Conservation (phyloP, 83 land plant genomes). For the Larix sibirica region DNA sequence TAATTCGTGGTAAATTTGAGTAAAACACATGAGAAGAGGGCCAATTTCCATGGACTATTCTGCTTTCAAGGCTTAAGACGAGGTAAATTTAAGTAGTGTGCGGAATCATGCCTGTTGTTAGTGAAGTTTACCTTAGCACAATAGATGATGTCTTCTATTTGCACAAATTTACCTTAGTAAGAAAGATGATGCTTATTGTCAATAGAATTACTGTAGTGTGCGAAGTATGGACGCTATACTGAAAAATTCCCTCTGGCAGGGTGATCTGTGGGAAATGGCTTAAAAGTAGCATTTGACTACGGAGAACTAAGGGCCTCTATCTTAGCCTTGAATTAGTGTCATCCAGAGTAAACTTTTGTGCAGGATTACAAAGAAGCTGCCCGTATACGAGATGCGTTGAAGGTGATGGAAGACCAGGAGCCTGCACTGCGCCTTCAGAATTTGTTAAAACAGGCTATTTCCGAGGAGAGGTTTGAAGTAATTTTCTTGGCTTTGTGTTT, state of each 20-base stretch:
- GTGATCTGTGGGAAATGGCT: neutral
- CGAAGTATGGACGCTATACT: neutral
- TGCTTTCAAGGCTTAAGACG: too few species aligned
- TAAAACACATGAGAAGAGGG: too few species aligned
- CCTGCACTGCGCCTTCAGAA: constrained; percentile 67
- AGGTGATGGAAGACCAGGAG: constrained; percentile 65
- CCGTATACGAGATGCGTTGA: constrained; percentile 74
- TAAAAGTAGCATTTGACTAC: neutral
- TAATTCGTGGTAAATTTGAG: too few species aligned
- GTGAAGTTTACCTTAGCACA: too few species aligned
- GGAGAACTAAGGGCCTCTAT: too few species aligned
- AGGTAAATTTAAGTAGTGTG: too few species aligned
- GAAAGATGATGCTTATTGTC: too few species aligned
- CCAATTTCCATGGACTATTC: too few species aligned
- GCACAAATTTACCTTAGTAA: too few species aligned
- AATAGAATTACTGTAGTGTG: neutral
- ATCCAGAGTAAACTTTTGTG: neutral
- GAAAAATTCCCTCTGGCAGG: neutral
- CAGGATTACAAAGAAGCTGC: constrained; percentile 87
- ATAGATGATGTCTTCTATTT: too few species aligned
- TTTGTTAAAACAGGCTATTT: constrained; percentile 62
- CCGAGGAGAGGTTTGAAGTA: constrained; percentile 73
- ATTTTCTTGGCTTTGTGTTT: neutral
- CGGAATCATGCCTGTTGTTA: too few species aligned
- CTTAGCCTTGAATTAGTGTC: too few species aligned